Conservation (phyloP, 257 asterid species). For the Solanum ahanhuiri region DNA sequence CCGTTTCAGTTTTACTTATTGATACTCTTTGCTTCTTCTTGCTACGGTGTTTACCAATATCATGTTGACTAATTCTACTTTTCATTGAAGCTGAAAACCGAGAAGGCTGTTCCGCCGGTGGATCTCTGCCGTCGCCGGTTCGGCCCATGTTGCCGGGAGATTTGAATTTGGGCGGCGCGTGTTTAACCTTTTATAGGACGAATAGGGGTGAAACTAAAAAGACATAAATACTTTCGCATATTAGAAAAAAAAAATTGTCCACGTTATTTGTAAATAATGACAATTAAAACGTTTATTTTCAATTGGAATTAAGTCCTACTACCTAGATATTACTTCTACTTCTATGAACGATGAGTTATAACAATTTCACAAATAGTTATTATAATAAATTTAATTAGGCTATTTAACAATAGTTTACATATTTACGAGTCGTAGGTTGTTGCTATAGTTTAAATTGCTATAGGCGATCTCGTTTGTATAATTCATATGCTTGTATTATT, state of each 20-base stretch:
- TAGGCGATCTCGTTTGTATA: too few species aligned
- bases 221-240: not conserved
- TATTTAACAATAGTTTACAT: too few species aligned
- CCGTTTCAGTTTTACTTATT: constrained; percentile 14
- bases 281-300: too few species aligned
- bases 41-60: not conserved
- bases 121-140: not conserved
- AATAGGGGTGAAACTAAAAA: not conserved
- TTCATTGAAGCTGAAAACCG: not conserved
- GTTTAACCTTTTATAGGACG: not conserved
- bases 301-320: too few species aligned
- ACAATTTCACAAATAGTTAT: too few species aligned
- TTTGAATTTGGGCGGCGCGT: constrained; percentile 15
- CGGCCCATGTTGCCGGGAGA: not conserved
- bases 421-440: too few species aligned
- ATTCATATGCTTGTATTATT: too few species aligned
- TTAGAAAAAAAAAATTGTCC: not conserved
- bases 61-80: not conserved
- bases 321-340: too few species aligned
- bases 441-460: too few species aligned
- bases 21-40: constrained; percentile 20
- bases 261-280: not conserved
- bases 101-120: constrained; percentile 1
- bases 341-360: too few species aligned
- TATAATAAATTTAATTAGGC: too few species aligned